These are phyloP conservation scores for Cyberlindnera mrakii DNA, from an alignment of 805 yeast genomes.

Conservation along the genomic window DNA sequence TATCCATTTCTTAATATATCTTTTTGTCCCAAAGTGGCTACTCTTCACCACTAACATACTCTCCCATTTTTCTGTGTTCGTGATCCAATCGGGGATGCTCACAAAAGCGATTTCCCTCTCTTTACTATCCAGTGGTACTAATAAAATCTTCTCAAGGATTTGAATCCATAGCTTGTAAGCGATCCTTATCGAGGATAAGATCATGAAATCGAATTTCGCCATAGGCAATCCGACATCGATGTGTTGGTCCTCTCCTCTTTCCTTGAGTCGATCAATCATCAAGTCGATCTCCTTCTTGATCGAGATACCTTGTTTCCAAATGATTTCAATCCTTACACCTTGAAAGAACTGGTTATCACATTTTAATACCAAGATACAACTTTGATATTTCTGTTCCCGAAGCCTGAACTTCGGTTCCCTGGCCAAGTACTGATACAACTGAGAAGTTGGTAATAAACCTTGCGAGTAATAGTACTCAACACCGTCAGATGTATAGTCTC, in stretches of 20 bases:
- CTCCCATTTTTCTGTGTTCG: neutral
- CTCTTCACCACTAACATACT: neutral
- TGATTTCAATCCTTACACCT: neutral
- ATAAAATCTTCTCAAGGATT: neutral
- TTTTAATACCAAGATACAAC: neutral
- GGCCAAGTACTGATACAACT: neutral
- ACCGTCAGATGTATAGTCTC: neutral
- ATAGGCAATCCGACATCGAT: neutral
- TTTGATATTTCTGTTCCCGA: neutral
- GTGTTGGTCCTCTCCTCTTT: neutral
- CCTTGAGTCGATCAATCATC: neutral
- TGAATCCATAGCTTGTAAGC: neutral
- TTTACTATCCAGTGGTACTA: neutral
- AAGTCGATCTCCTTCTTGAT: neutral
- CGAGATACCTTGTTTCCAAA: neutral
- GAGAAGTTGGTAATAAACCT: neutral
- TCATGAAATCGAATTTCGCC: neutral
- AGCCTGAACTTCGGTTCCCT: neutral
- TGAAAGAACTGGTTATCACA: slow-evolving; percentile 1
- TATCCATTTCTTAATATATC: neutral
- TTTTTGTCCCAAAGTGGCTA: neutral
- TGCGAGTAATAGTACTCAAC: slow-evolving; percentile 2
- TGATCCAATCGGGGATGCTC: neutral
- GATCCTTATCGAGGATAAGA: neutral
- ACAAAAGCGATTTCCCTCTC: neutral